These are phyloP conservation scores for Cadophora gregata DNA, from an alignment of 2,329 filamentous ascomycete species.

Conservation along the genomic window DNA sequence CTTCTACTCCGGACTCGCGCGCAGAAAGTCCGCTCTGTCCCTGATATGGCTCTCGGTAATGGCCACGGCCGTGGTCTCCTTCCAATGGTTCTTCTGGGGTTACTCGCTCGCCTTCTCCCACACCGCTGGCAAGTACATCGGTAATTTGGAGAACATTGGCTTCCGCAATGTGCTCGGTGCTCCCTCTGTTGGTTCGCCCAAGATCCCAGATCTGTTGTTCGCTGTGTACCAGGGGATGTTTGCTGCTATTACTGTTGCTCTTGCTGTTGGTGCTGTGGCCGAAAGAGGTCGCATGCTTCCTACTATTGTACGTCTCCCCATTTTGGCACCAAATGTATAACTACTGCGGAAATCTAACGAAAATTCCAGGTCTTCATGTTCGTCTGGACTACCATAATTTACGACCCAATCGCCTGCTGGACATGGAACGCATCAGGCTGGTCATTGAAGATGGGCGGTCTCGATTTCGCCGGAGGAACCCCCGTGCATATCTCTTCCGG, in stretches of 20 bases:
- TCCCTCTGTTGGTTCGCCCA: conserved; percentile 74
- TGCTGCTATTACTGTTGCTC: conserved; percentile 82
- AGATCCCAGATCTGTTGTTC: conserved; percentile 83
- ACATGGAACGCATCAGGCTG: conserved; percentile 88
- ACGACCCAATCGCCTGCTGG: conserved; percentile 94
- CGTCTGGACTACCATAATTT: conserved; percentile 87
- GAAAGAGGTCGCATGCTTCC: conserved; percentile 64
- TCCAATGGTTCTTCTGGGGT: conserved; percentile 79
- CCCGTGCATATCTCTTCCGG: conserved; percentile 90
- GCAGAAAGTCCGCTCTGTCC: conserved; percentile 86
- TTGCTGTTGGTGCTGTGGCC: conserved; percentile 83
- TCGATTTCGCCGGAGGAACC: conserved; percentile 90
- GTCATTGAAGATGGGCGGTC: conserved; percentile 78
- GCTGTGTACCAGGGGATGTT: conserved; percentile 91
- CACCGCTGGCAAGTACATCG: conserved; percentile 64
- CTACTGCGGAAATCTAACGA: background rate
- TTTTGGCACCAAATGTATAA: background rate
- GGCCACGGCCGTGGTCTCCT: conserved; percentile 80
- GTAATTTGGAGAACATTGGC: conserved; percentile 79
- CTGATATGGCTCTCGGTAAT: conserved; percentile 92
- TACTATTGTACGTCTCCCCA: conserved; percentile 20
- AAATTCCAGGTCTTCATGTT: conserved; percentile 89
- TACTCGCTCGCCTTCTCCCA: conserved; percentile 61
- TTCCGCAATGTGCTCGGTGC: conserved; percentile 76
- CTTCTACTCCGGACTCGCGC: conserved; percentile 91